Percentiles rank a stretch among this genome's conserved stretches.
Conservation (phyloP, 805 yeast genomes). For the Yueomyces sinensis region DNA sequence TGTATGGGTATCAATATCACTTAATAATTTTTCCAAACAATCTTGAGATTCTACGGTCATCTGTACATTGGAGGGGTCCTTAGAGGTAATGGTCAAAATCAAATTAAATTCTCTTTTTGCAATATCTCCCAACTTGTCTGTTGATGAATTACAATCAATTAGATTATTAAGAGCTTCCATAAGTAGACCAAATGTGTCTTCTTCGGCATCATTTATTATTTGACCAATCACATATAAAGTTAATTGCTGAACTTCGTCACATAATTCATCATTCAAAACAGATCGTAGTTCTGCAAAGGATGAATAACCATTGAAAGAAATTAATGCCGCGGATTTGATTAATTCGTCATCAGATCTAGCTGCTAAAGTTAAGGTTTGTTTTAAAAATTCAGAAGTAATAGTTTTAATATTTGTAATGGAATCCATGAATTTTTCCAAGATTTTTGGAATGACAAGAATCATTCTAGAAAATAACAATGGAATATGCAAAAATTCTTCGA, state of each 20-base stretch:
- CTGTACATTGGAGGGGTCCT: conserved; percentile 65
- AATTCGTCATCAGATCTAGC: conserved; percentile 20
- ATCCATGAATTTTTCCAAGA: conserved; percentile 38
- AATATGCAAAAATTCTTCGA: conserved; percentile 9
- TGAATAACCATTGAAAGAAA: conserved; percentile 40
- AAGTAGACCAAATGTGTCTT: conserved; percentile 65
- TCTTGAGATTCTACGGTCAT: conserved; percentile 55
- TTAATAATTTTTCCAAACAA: conserved; percentile 48
- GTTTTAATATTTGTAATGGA: conserved; percentile 20
- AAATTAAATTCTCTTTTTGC: conserved; percentile 33
- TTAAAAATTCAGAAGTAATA: conserved; percentile 20
- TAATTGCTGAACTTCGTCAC: conserved; percentile 11
- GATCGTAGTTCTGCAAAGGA: conserved; percentile 26
- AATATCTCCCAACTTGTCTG: conserved; percentile 13
- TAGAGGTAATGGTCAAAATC: conserved; percentile 50
- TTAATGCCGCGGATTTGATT: conserved; percentile 26
- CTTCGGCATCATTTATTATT: conserved; percentile 51
- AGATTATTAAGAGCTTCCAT: conserved; percentile 47
- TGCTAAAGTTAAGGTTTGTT: conserved; percentile 12
- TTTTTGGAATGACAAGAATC: conserved; percentile 41
- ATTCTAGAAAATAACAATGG: conserved; percentile 35
- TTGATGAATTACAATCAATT: conserved; percentile 33
- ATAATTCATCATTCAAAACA: conserved; percentile 10
- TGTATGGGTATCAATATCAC: conserved; percentile 29
- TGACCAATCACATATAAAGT: conserved; percentile 28